phyloP scores from a whole-genome alignment of 345 rosid species.

The Geranium rotundifolium region DNA sequence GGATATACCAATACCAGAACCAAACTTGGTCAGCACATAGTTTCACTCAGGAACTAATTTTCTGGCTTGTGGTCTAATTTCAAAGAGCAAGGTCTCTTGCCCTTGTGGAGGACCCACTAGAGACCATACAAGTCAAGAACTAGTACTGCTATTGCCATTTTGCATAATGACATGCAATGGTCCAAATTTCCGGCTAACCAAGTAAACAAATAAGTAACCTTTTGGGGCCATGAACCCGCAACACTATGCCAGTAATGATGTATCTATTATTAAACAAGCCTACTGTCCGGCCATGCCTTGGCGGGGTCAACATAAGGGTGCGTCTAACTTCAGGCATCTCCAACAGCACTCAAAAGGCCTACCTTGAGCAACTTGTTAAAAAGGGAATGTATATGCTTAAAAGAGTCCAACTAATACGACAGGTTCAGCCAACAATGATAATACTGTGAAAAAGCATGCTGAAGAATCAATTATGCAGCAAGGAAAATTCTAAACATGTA shows the following conservation, averaged over 20 bases:
- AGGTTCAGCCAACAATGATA: neutral
- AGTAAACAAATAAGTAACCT: neutral
- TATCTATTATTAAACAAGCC: neutral
- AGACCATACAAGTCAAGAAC: constrained; percentile 6
- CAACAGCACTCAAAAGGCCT: neutral
- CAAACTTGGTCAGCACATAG: constrained; percentile 3
- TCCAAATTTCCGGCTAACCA: constrained; percentile 19
- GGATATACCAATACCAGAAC: neutral
- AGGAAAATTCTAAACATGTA: neutral
- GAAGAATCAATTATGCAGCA: neutral
- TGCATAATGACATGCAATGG: constrained; percentile 5
- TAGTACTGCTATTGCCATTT: neutral
- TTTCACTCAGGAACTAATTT: neutral
- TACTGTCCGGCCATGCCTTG: neutral
- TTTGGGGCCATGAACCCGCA: neutral
- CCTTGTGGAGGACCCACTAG: constrained; percentile 14
- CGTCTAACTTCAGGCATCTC: neutral
- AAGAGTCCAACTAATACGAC: neutral
- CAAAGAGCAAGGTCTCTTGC: no score
- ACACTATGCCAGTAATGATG: neutral
- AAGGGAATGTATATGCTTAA: neutral
- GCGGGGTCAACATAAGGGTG: constrained; percentile 10
- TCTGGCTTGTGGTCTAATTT: constrained; percentile 4
- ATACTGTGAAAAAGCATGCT: no score
- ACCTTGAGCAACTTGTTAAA: neutral